Evolutionary conservation across 352 stramenopile species (phyloP), one percentile per base, ranked within the genome.

Genomic region (Discostella stelligera): DNA sequence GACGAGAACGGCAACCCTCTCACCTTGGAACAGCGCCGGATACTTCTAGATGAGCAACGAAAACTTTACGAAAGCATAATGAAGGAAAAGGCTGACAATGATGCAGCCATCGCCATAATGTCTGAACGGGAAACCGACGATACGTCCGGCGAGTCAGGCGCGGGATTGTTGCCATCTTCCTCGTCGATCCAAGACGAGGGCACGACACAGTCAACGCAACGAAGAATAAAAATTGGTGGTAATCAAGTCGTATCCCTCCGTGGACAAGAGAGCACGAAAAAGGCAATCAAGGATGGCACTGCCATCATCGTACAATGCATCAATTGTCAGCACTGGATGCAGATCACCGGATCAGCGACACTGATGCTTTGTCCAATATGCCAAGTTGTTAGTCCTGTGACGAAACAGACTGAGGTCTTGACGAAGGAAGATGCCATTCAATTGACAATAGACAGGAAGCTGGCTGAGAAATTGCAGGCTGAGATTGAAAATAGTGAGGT

Each of bases 241-340:
- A 81, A 78, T 41, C 79, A 88, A 48, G 64, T 73, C 25, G 86
- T 89, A 25, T 60, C 83, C n/a, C 44, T 91, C 3, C 81, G 89
- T 67, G 86, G 83, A 7, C 74, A 85, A 53, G 82, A 87, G 61
- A 64, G 75, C n/a, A 91, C 83, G 10, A 78, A 83, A 66, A 69
- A 83, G 52, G 86, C 86, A 3, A 91, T 91, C 59, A 71, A 85
- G 46, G 74, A 87, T 37, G 86, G 86, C 11, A 90, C 75, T 13
- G 83, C 86, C 13, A 66, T 89, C 7, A 60, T 91, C 25, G 78
- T 90, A 0, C 79, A 90, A 60, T 91, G 86, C 48, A 78, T 91
- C 11, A 84, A 82, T 64, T 91, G 86, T 70, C 59, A 90, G 50
- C 89, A 90, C 81, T 88, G 78, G 83, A 91, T 91, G 86, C 86